Conservation (phyloP, 768 basidiomycete species). For the Neoboletus brunneissimus region DNA sequence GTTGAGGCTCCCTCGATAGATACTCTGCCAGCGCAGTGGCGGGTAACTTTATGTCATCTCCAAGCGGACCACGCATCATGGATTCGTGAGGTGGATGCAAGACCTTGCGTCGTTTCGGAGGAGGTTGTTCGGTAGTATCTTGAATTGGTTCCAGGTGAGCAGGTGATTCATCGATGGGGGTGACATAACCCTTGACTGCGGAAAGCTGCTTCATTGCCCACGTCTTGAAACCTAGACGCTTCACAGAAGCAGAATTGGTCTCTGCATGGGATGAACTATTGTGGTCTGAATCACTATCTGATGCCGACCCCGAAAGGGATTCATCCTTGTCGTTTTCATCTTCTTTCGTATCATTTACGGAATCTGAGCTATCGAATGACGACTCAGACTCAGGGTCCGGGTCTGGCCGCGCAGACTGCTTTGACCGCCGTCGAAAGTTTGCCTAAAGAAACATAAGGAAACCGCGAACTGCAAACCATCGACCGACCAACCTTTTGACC, state of each 20-base stretch:
- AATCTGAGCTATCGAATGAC: constrained; percentile 79
- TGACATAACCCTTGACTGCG: constrained; percentile 40
- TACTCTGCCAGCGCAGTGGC: constrained; percentile 60
- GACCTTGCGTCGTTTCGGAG: constrained; percentile 49
- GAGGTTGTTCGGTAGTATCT: constrained; percentile 9
- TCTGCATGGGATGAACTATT: constrained; percentile 16
- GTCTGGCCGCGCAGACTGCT: constrained; percentile 27
- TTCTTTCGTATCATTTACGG: constrained; percentile 52
- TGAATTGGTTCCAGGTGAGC: constrained; percentile 12
- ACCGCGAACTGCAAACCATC: constrained; percentile 1
- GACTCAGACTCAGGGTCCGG: constrained; percentile 45
- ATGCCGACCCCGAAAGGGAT: constrained; percentile 10
- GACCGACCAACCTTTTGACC: constrained; percentile 41
- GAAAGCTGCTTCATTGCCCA: constrained; percentile 86
- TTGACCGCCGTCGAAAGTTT: constrained; percentile 53
- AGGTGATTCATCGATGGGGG: constrained; percentile 11
- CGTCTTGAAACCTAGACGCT: constrained; percentile 70
- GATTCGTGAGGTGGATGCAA: constrained; percentile 28
- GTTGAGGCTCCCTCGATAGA: constrained; percentile 10
- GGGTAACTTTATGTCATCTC: constrained; percentile 67
- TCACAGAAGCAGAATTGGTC: constrained; percentile 25
- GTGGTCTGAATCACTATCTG: constrained; percentile 19
- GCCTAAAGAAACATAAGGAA: constrained; percentile 26
- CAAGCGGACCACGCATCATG: constrained; percentile 76
- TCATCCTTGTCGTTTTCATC: constrained; percentile 23